Evolutionary conservation across 352 stramenopile species (phyloP).

Genomic region (Phytophthora tentaculata): DNA sequence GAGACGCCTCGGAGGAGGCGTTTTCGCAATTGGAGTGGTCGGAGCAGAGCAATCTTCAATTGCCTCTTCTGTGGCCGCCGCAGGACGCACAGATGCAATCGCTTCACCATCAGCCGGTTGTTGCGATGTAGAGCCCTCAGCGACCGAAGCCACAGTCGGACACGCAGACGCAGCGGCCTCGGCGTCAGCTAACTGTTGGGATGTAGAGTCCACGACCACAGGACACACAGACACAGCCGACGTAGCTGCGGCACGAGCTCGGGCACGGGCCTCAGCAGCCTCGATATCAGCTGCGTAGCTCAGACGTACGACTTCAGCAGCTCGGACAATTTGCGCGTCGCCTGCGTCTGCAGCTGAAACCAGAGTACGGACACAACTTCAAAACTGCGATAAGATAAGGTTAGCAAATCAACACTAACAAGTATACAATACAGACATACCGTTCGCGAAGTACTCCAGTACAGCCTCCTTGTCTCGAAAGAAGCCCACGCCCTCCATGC

Average conservation of each 20-base stretch:
- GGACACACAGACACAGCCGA: no score
- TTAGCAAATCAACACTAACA: no score
- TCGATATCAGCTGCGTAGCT: neutral
- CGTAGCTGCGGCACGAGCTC: neutral
- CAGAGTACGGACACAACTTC: neutral
- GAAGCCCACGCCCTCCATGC: neutral
- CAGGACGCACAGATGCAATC: no score
- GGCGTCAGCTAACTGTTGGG: neutral
- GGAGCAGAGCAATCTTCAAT: no score
- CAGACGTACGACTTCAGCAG: neutral
- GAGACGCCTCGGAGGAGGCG: no score
- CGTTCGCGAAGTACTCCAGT: neutral
- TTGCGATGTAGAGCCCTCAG: no score
- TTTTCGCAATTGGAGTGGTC: no score
- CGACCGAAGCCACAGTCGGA: no score
- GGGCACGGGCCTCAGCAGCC: neutral
- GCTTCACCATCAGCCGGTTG: no score
- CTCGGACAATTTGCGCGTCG: neutral
- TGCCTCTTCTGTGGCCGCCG: no score
- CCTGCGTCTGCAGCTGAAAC: neutral
- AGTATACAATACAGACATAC: neutral
- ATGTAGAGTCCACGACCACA: neutral
- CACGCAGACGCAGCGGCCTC: no score
- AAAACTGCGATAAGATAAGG: no score
- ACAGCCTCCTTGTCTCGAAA: neutral